Evolutionary conservation across 108 stramenopile species (phyloP).

Genomic region (Bacterosira constricta): DNA sequence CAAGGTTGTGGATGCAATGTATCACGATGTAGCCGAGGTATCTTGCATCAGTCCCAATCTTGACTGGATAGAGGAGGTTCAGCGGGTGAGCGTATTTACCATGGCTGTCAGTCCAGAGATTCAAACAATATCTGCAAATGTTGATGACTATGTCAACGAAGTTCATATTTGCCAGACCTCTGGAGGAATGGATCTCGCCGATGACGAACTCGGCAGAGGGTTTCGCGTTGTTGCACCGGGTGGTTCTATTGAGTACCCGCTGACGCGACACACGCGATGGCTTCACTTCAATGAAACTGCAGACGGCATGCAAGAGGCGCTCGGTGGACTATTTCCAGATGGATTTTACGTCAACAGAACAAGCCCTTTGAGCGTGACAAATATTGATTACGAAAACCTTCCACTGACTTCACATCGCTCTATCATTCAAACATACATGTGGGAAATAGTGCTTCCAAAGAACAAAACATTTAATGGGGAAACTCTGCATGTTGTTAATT

Average conservation of each 20-base stretch:
- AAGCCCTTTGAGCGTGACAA: slow-evolving; percentile 28
- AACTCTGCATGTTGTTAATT: slow-evolving; percentile 26
- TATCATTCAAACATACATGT: slow-evolving; percentile 27
- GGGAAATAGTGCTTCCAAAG: slow-evolving; percentile 44
- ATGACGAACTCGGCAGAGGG: slow-evolving; percentile 37
- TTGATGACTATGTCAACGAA: slow-evolving; percentile 33
- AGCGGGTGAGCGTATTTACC: slow-evolving; percentile 39
- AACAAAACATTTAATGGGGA: slow-evolving; percentile 24
- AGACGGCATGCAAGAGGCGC: slow-evolving; percentile 40
- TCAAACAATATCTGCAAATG: slow-evolving; percentile 45
- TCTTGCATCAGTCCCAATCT: slow-evolving; percentile 33
- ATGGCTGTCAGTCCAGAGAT: slow-evolving; percentile 47
- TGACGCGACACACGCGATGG: slow-evolving; percentile 30
- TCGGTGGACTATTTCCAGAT: slow-evolving; percentile 25
- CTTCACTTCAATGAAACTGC: slow-evolving; percentile 41
- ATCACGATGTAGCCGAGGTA: slow-evolving; percentile 17
- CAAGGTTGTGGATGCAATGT: slow-evolving; percentile 26
- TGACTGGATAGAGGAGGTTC: slow-evolving; percentile 46
- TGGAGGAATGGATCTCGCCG: slow-evolving; percentile 9
- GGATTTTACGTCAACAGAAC: slow-evolving; percentile 35
- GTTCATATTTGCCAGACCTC: slow-evolving; percentile 23
- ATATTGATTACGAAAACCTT: too few species aligned
- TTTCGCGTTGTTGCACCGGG: slow-evolving; percentile 39
- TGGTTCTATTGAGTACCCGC: slow-evolving; percentile 24
- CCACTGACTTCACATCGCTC: too few species aligned